Percentiles rank a stretch among this genome's conserved stretches.
Evolutionary conservation across 371 early-diverging fungal species (phyloP).

Genomic region (Neoconidiobolus thromboides): DNA sequence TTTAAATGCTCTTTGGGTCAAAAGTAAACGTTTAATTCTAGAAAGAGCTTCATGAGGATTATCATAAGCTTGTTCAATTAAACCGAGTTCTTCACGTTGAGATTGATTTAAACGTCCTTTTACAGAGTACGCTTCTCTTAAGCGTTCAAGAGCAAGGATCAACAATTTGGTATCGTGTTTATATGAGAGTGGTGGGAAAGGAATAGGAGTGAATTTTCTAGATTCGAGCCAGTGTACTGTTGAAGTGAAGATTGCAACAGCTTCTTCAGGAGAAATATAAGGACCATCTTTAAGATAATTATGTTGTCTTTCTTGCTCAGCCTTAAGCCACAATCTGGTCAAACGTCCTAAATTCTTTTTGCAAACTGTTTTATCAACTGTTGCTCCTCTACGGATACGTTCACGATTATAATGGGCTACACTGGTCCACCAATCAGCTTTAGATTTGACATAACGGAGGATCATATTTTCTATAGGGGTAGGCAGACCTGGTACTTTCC

Average conservation of each 20-base stretch:
- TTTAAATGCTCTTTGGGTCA: constrained; percentile 97
- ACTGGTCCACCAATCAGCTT: constrained; percentile 99
- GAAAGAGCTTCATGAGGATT: constrained; percentile 88
- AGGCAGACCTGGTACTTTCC: constrained; percentile 96
- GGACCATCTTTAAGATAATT: constrained; percentile 97
- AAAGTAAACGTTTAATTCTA: constrained; percentile 85
- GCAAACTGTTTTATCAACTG: constrained; percentile 94
- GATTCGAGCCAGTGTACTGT: constrained; percentile 98
- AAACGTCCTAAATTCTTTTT: constrained; percentile 97
- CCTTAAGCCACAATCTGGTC: constrained; percentile 96
- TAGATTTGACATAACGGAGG: constrained; percentile 91
- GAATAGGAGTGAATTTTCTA: constrained; percentile 92
- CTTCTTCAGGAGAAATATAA: constrained; percentile 91
- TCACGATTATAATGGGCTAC: constrained; percentile 96
- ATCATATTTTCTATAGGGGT: constrained; percentile 97
- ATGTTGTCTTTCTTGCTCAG: constrained; percentile 97
- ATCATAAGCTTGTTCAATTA: constrained; percentile 96
- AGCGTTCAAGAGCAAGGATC: constrained; percentile 83
- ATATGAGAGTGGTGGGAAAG: constrained; percentile 96
- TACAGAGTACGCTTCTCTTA: constrained; percentile 91
- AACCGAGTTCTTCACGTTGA: constrained; percentile 92
- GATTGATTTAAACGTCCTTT: constrained; percentile 88
- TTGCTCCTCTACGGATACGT: constrained; percentile 96
- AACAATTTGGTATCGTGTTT: constrained; percentile 96
- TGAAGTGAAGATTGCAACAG: constrained; percentile 91